These are phyloP conservation scores for Cytospora schulzeri DNA, from an alignment of 2,329 filamentous ascomycete genomes.

Conservation along the genomic window DNA sequence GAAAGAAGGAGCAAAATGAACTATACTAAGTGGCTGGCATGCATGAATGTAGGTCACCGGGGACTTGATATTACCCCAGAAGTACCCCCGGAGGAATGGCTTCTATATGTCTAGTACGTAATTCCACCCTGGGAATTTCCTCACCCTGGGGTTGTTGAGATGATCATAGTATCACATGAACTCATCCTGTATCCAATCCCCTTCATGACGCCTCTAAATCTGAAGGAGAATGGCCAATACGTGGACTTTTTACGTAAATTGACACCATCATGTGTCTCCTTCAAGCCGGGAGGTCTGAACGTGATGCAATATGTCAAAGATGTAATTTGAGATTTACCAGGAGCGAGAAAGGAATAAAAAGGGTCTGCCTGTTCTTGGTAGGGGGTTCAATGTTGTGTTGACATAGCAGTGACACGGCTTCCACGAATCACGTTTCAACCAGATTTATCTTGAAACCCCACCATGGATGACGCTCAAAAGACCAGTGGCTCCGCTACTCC, in stretches of 20 bases:
- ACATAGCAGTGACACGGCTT: background rate
- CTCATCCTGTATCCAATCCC: conserved; percentile 3
- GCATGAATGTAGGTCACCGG: conserved; percentile 15
- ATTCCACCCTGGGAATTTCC: conserved; percentile 9
- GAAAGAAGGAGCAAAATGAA: background rate
- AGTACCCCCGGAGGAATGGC: conserved; percentile 25
- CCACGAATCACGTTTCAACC: background rate
- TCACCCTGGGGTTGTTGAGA: background rate
- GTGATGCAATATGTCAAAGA: conserved; percentile 3
- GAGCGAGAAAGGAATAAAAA: background rate
- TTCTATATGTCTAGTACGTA: conserved; percentile 26
- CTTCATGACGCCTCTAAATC: conserved; percentile 8
- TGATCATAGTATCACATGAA: conserved; percentile 15
- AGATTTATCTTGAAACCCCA: background rate
- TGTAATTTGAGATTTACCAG: background rate
- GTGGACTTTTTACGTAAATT: conserved; percentile 26
- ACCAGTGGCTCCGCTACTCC: background rate
- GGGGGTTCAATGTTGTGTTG: background rate
- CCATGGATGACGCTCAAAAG: background rate
- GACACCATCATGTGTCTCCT: conserved; percentile 3
- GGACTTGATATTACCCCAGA: conserved; percentile 22
- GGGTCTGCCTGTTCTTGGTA: background rate
- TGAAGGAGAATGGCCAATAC: conserved; percentile 3
- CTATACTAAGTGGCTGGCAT: conserved; percentile 13
- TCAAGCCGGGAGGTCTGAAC: conserved; percentile 15